Base-by-base conservation (phyloP, 1,284 basidiomycete species). In the Retiboletus fuscus region DNA sequence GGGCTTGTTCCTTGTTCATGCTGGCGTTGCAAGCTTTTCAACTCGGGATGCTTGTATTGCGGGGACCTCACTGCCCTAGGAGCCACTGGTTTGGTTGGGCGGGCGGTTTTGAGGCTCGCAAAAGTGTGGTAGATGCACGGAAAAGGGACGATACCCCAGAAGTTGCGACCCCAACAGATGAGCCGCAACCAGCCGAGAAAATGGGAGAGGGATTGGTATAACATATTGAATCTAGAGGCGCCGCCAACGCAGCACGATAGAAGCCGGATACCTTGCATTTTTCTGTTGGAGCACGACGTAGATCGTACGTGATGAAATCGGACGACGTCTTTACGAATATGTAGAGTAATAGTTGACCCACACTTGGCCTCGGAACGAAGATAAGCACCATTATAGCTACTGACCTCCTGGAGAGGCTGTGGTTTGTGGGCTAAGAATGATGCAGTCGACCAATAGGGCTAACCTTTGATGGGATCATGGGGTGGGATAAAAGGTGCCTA, bases 81-180 rank as follows among this genome's bases (percentile, higher is more conserved):
- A 80, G 83, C 65, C 87, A 85, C 47, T 91, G 90, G 90, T 82
- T 91, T 73, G 90, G 90, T 5, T 90, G 86, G 74, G 83, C 87
- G 72, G 89, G 88, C 6, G 89, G 89, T 7, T 74, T 85, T 28
- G 83, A 85, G 71, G 77, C 81, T 26, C 79, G 83, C 24, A 85
- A 80, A 68, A 72, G 69, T 4, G 75, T 81, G 20, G 75, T 80
- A 26, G 72, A 70, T 28, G 64, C 67, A 39, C 44, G 28, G 41
- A 39, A 61, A 5, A 68, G n/a, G 43, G 58, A 66, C 2, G 63
- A 49, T 51, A 26, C 5, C 12, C 51, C 65, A 22, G 18, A 15
- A 10, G 30, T 30, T 49, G 46, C 18, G 30, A 30, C 28, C 28
- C 28, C 58, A 22, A 47, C 34, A 18, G 63, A 58, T 2, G 58